phyloP scores from a whole-genome alignment of 1,139 yeast genomes.

The Starmera stellimalicola region DNA sequence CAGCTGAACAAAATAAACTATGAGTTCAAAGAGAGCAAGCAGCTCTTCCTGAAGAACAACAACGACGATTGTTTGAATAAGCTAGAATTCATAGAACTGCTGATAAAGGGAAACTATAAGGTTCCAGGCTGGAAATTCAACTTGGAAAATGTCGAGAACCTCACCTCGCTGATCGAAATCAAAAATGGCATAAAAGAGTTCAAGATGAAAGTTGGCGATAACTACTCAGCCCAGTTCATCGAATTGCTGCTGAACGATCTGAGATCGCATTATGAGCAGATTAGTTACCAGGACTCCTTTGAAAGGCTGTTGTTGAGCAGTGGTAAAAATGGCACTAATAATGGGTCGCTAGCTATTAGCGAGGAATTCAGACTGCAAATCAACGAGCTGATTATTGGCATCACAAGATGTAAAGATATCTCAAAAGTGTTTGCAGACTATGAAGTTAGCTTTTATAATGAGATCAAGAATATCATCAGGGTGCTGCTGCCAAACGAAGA shows the following conservation, averaged over 20 bases:
- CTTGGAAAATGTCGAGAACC: slow-evolving; percentile 38
- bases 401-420: slow-evolving; percentile 56
- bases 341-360: slow-evolving; percentile 16
- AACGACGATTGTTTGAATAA: slow-evolving; percentile 39
- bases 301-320: slow-evolving; percentile 29
- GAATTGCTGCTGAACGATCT: slow-evolving; percentile 52
- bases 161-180: slow-evolving; percentile 53
- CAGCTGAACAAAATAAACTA: slow-evolving; percentile 48
- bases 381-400: slow-evolving; percentile 38
- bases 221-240: slow-evolving; percentile 49
- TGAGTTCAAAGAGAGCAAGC: slow-evolving; percentile 44
- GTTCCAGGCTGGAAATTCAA: slow-evolving; percentile 37
- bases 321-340: slow-evolving; percentile 5
- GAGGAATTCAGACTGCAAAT: slow-evolving; percentile 30
- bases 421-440: slow-evolving; percentile 56
- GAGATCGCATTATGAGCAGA: slow-evolving; percentile 41
- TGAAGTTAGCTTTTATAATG: slow-evolving; percentile 58
- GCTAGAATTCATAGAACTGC: slow-evolving; percentile 44
- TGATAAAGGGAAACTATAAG: slow-evolving; percentile 43
- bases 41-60: slow-evolving; percentile 34
- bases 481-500: slow-evolving; percentile 43
- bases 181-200: slow-evolving; percentile 42
- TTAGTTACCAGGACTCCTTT: slow-evolving; percentile 41
- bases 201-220: slow-evolving; percentile 53
- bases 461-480: slow-evolving; percentile 66